A percentile compares a stretch with the other conserved stretches of the same genome.
Evolutionary conservation across 2,329 filamentous ascomycete genomes (phyloP).

Genomic region (Apiospora arundinis): DNA sequence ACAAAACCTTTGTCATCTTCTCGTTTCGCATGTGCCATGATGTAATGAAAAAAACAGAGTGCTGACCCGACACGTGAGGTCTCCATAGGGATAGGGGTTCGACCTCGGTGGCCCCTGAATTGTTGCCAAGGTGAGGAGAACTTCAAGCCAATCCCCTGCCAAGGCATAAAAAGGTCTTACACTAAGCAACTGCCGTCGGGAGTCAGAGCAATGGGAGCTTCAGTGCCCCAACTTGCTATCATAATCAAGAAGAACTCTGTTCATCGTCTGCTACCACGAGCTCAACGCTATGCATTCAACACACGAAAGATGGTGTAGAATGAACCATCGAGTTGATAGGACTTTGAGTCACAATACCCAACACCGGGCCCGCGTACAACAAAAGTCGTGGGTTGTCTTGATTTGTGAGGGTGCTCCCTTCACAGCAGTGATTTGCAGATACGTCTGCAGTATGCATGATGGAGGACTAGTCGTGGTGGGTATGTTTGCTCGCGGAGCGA

Average conservation of each 20-base stretch:
- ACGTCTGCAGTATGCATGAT: neutral
- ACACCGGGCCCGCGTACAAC: neutral
- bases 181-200: neutral
- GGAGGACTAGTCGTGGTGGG: neutral
- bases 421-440: neutral
- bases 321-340: neutral
- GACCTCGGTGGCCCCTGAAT: neutral
- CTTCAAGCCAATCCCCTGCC: neutral
- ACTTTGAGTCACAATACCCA: neutral
- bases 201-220: neutral
- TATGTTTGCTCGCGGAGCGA: neutral
- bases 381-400: too few species aligned
- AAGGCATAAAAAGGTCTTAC: neutral
- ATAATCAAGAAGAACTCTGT: neutral
- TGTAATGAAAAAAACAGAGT: neutral
- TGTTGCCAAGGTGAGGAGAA: neutral
- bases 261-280: neutral
- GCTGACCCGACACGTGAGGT: neutral
- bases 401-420: neutral
- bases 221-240: neutral
- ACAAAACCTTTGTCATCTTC: neutral
- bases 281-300: neutral
- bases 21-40: neutral
- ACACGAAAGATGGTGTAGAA: neutral
- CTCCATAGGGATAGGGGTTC: neutral